Evolutionary conservation across 2,329 filamentous ascomycete species (phyloP).

Genomic region (Aspergillus bombycis): DNA sequence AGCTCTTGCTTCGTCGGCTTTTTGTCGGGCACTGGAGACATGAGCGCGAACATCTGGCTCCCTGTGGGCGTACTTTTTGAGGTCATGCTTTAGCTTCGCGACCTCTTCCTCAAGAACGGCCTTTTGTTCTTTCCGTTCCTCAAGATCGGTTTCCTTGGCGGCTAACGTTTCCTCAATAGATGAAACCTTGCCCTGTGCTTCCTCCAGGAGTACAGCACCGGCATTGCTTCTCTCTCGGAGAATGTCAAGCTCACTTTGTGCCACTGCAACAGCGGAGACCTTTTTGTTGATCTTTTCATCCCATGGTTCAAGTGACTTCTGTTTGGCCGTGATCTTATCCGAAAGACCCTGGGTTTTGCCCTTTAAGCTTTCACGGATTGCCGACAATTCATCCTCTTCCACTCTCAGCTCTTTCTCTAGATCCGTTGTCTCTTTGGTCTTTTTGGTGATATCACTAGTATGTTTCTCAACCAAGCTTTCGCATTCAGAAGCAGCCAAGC

Average conservation of each 20-base stretch:
- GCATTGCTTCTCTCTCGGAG: slow-evolving; percentile 87
- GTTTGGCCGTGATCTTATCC: slow-evolving; percentile 87
- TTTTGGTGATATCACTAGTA: slow-evolving; percentile 74
- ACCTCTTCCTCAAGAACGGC: slow-evolving; percentile 73
- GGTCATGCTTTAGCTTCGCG: slow-evolving; percentile 69
- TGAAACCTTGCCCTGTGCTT: slow-evolving; percentile 77
- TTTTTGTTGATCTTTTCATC: slow-evolving; percentile 96
- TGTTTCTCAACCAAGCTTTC: slow-evolving; percentile 78
- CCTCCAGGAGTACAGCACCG: slow-evolving; percentile 79
- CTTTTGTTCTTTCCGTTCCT: slow-evolving; percentile 75
- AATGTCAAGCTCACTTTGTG: slow-evolving; percentile 92
- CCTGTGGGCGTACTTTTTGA: slow-evolving; percentile 71
- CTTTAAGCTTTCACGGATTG: slow-evolving; percentile 85
- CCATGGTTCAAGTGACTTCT: slow-evolving; percentile 95
- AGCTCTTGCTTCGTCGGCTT: slow-evolving; percentile 91
- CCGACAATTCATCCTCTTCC: slow-evolving; percentile 80
- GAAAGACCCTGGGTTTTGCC: slow-evolving; percentile 96
- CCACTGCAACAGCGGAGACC: slow-evolving; percentile 89
- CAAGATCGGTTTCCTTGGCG: slow-evolving; percentile 73
- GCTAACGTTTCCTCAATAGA: slow-evolving; percentile 71
- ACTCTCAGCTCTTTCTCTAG: slow-evolving; percentile 75
- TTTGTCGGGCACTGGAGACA: slow-evolving; percentile 87
- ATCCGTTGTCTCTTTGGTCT: slow-evolving; percentile 71
- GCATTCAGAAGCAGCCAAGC: slow-evolving; percentile 73
- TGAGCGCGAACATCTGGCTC: slow-evolving; percentile 83